These are phyloP conservation scores for Aciculosporium take DNA, from an alignment of 2,329 filamentous ascomycete species.

Conservation along the genomic window DNA sequence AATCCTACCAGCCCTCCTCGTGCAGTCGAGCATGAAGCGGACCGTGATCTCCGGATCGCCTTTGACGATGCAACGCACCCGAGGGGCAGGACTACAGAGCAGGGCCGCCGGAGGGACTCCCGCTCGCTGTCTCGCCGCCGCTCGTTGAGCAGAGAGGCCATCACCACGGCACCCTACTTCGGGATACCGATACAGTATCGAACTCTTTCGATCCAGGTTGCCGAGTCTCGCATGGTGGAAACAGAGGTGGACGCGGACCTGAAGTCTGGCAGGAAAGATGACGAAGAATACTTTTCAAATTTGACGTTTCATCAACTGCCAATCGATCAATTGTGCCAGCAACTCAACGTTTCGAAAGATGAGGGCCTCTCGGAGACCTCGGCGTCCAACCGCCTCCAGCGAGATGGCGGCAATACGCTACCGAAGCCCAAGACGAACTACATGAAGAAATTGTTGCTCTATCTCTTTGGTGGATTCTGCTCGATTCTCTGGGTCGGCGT, in stretches of 20 bases:
- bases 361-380: constrained; percentile 21
- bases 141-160: constrained; percentile 13
- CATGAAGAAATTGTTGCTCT: constrained; percentile 24
- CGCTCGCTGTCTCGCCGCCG: constrained; percentile 12
- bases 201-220: constrained; percentile 26
- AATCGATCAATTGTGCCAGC: constrained; percentile 21
- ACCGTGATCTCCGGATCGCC: constrained; percentile 13
- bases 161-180: constrained; percentile 19
- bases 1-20: constrained; percentile 6
- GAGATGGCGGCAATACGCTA: constrained; percentile 28
- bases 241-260: constrained; percentile 9
- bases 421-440: constrained; percentile 29
- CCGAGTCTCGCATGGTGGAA: constrained; percentile 21
- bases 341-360: constrained; percentile 22
- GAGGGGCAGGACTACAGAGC: constrained; percentile 8
- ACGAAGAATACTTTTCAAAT: constrained; percentile 29
- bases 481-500: constrained; percentile 32
- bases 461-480: constrained; percentile 33
- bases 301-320: constrained; percentile 24
- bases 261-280: constrained; percentile 17
- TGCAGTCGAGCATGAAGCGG: constrained; percentile 11
- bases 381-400: constrained; percentile 20
- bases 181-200: constrained; percentile 26
- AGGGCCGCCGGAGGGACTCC: constrained; percentile 4
- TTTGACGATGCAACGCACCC: constrained; percentile 12